phyloP scores from a whole-genome alignment of 345 rosid genomes.

The Raphanus raphanistrum region DNA sequence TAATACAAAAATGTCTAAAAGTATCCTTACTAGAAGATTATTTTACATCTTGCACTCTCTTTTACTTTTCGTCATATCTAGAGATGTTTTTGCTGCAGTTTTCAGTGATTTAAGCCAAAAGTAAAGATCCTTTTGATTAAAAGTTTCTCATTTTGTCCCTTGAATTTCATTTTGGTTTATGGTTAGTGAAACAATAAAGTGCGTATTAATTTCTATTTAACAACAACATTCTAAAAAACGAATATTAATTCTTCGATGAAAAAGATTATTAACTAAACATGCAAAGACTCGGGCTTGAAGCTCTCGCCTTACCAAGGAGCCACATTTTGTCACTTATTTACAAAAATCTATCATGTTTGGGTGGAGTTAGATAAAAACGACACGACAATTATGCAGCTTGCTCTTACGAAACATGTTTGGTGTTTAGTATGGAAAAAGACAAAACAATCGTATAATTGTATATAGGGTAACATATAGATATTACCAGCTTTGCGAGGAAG shows the following conservation, averaged over 20 bases:
- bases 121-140: not conserved
- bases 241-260: too few relatives aligned
- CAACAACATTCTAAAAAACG: too few relatives aligned
- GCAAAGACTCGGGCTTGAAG: too few relatives aligned
- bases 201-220: not conserved
- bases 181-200: not conserved
- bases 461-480: not conserved
- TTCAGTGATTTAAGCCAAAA: not conserved
- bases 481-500: constrained; percentile 67
- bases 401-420: not conserved
- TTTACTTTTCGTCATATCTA: not conserved
- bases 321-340: not conserved
- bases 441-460: not conserved
- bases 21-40: not conserved
- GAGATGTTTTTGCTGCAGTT: not conserved
- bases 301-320: too few relatives aligned
- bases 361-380: not conserved
- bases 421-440: not conserved
- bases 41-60: not conserved
- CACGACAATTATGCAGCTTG: not conserved
- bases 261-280: too few relatives aligned
- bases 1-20: not conserved
- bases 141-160: not conserved
- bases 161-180: not conserved
- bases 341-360: not conserved